A percentile compares a stretch with the other conserved stretches of the same genome.
phyloP scores from a whole-genome alignment of 2,329 filamentous ascomycete genomes.

The Dothistroma pini region DNA sequence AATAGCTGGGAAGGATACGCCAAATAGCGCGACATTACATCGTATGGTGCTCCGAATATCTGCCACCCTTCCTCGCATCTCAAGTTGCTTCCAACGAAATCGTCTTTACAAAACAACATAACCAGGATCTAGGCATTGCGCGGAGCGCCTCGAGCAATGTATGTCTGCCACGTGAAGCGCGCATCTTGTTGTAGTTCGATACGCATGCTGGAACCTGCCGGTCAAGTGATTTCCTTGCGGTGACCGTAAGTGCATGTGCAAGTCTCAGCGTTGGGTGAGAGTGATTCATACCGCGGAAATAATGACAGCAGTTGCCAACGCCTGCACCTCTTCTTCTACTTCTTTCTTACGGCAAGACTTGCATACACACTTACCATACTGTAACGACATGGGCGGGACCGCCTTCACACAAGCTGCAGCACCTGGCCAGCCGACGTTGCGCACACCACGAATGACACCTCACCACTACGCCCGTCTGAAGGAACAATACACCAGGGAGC shows the following conservation, averaged over 20 bases:
- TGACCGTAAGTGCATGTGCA: not conserved
- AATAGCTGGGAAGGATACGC: too few species aligned
- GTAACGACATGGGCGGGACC: conserved; percentile 59
- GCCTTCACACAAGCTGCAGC: conserved; percentile 50
- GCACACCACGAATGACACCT: conserved; percentile 63
- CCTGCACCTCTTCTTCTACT: not conserved
- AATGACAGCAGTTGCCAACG: not conserved
- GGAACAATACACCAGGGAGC: conserved; percentile 39
- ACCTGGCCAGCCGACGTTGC: conserved; percentile 43
- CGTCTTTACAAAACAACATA: not conserved
- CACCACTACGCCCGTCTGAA: conserved; percentile 55
- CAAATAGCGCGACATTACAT: too few species aligned
- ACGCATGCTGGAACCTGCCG: not conserved
- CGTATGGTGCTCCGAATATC: too few species aligned
- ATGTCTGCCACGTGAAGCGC: not conserved
- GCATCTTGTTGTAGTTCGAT: not conserved
- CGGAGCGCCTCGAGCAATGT: not conserved
- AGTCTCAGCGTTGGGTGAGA: not conserved
- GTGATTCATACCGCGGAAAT: not conserved
- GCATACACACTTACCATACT: conserved; percentile 1
- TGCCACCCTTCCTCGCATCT: too few species aligned
- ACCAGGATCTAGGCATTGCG: not conserved
- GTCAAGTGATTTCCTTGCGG: not conserved
- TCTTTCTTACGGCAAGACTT: not conserved
- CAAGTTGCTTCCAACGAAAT: too few species aligned